A percentile compares a stretch with the other conserved stretches of the same genome.
Evolutionary conservation across 805 yeast genomes (phyloP).

Genomic region (Cyberlindnera saturnus): DNA sequence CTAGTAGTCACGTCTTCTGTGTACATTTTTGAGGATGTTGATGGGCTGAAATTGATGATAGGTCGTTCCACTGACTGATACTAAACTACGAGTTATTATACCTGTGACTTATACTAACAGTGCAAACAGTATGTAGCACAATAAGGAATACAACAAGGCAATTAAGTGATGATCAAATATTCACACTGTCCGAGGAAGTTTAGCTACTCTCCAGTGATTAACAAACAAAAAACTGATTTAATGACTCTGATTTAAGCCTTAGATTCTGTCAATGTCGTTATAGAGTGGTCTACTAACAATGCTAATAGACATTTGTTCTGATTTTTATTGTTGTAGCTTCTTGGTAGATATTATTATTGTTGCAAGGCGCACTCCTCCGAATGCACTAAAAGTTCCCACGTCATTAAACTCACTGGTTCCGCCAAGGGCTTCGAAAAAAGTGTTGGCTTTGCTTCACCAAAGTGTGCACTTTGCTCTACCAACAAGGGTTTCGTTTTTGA

Average conservation of each 20-base stretch:
- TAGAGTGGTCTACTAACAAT: no score
- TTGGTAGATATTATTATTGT: no score
- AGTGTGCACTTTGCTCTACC: background rate
- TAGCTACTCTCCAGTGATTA: conserved; percentile 15
- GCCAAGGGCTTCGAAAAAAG: background rate
- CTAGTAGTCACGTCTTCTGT: conserved; percentile 43
- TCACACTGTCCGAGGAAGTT: conserved; percentile 50
- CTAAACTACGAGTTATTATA: background rate
- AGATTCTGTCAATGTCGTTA: no score
- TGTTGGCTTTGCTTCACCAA: background rate
- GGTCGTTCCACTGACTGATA: conserved; percentile 23
- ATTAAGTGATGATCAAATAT: conserved; percentile 35
- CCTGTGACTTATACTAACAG: background rate
- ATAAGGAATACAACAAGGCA: background rate
- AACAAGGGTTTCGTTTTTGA: background rate
- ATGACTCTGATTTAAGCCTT: conserved; percentile 36
- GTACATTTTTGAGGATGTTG: conserved; percentile 43
- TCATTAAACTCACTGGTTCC: background rate
- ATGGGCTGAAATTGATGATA: conserved; percentile 44
- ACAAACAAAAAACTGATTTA: conserved; percentile 42
- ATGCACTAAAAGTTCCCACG: no score
- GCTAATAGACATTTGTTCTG: no score
- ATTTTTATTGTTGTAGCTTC: no score
- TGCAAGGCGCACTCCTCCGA: no score
- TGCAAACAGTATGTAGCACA: no score